phyloP scores from a whole-genome alignment of 2,329 filamentous ascomycete genomes.

The Fusarium coffeatum region DNA sequence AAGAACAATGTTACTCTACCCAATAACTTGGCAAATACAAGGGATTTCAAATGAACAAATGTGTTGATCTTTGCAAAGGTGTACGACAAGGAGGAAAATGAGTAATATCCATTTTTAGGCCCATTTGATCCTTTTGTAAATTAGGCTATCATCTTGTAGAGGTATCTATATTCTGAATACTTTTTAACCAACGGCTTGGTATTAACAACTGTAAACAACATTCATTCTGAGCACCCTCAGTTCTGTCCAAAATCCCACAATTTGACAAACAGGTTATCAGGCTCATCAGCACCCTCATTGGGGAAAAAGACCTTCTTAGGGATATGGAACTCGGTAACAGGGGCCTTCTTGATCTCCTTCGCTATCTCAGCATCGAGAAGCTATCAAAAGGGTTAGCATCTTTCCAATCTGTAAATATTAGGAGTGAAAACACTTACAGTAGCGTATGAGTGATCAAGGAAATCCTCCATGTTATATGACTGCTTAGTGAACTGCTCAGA shows the following conservation, averaged over 20 bases:
- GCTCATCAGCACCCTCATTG: constrained; percentile 60
- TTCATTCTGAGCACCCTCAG: constrained; percentile 18
- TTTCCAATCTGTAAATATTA: neutral
- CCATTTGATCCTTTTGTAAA: neutral
- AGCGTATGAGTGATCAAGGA: constrained; percentile 92
- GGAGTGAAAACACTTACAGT: constrained; percentile 66
- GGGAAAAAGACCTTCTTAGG: constrained; percentile 81
- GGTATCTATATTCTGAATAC: neutral
- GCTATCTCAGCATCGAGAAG: constrained; percentile 86
- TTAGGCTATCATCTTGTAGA: neutral
- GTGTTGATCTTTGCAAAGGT: neutral
- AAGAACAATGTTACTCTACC: neutral
- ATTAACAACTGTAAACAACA: constrained; percentile 8
- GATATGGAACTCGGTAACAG: constrained; percentile 93
- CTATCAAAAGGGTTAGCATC: constrained; percentile 53
- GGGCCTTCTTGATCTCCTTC: constrained; percentile 85
- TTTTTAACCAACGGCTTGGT: constrained; percentile 6
- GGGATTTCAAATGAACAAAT: neutral
- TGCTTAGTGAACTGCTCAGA: constrained; percentile 98
- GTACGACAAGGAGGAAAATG: neutral
- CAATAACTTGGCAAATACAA: neutral
- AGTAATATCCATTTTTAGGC: neutral
- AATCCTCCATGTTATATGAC: constrained; percentile 95
- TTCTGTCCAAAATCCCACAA: constrained; percentile 67
- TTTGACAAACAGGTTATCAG: constrained; percentile 68